Base-by-base conservation (phyloP, 2,329 filamentous ascomycete genomes). In the Dothidotthia symphoricarpi region DNA sequence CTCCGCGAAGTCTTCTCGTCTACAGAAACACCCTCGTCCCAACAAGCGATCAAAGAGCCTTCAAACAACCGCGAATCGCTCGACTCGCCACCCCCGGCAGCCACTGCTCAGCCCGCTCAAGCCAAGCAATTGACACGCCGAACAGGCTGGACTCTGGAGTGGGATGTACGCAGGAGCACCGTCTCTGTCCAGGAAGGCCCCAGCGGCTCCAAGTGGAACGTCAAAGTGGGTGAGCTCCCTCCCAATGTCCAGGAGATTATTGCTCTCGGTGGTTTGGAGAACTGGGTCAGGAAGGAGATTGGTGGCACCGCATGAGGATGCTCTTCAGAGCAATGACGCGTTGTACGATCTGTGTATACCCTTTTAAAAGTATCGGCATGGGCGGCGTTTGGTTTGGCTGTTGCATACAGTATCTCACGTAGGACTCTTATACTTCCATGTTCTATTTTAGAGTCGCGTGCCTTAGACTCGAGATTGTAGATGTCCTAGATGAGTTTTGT, bases 191-290 rank as follows among this genome's bases (percentile, higher is more conserved):
- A 78, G 14, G 86, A 95, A 69, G 82, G 83, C 1, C 69, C 80
- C 37, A 74, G 75, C 30, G 86, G 85, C 1, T 62, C 74, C 39
- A 78, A 69, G 25, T 95, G 88, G 88, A 83, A 74, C 34, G 79
- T 93, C 61, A 87, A 85, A 69, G 88, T 95, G 1, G 86, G 86
- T 6, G 85, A 93, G 71, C 63, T 95, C 46, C 86, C 88, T 11
- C 81, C 85, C 0, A 95, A 91, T 59, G 85, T 95, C 38, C 89
- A 95, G 65, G 86, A 69, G 47, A 69, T 69, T 25, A 68, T 69
- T 37, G 67, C 66, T 30, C 68, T 76, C 33, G 87, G 87, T 2
- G 88, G 88, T 0, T 61, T 94, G 43, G 86, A 90, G 73, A 83
- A 82, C 47, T 94, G 88, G 88, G 85, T 93, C 8, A 85, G 85